Evolutionary conservation across 2,329 filamentous ascomycete species (phyloP), one percentile per base, ranked within the genome.

Genomic region (Fusarium burgessii): DNA sequence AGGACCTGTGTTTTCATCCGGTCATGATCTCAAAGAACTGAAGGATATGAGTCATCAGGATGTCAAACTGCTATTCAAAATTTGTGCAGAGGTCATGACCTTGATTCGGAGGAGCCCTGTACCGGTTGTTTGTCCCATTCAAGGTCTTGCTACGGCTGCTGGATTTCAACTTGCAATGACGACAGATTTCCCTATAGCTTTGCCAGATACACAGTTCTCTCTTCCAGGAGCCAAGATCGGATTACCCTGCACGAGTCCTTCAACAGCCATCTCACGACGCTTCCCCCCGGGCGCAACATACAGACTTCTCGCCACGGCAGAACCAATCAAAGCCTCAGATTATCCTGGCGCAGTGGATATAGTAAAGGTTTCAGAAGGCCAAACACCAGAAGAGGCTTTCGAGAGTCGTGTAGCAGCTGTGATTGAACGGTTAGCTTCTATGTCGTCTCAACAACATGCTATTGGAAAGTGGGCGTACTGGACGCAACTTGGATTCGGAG

Each of bases 391-490:
- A 0, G 62, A 67, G 1, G 42, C 63, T 0, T 62, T 76, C 9
- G 74, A 76, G 23, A 36, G 4, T 1, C 65, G 73, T 4, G 68
- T 74, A 3, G 32, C 58, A 0, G 20, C 27, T 1, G 57, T 76
- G 12, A 20, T 76, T 2, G 47, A 58, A 15, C 57, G 40, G 5
- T 10, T 76, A 6, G 58, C 42, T 4, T n/a, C n/a, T 0, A 73
- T 70, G 52, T 64, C 74, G 2, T 46, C 73, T 1, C 73, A 73
- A 17, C 70, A 72, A 12, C 72, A 74, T 12, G 74, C 73, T 0
- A 25, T 74, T 7, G 74, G 74, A 0, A 76, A 76, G 54, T 76
- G 74, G 74, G 71, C 74, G 2, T 76, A 68, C 15, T 72, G 74
- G 73, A 63, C 74, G 0, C 74, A 76, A 18, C 36, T 76, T 13